phyloP scores from a whole-genome alignment of 1,284 basidiomycete species.

The Mrakiaceae sp. region DNA sequence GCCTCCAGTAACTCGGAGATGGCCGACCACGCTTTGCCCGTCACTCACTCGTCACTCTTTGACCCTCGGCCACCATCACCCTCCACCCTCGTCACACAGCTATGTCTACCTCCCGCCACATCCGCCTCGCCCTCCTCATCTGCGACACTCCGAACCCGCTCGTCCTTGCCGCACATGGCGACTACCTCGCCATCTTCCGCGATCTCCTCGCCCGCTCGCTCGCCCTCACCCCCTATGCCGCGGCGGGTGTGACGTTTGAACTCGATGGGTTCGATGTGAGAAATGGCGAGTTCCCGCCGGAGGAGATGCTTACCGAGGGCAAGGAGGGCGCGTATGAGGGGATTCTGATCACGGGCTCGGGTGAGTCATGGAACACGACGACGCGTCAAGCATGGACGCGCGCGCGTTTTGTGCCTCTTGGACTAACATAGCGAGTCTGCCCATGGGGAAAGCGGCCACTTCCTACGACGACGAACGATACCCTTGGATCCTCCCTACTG shows the following conservation, averaged over 20 bases:
- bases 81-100: too few relatives aligned
- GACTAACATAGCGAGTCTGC: too few relatives aligned
- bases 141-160: conserved; percentile 32
- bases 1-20: too few relatives aligned
- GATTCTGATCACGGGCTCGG: conserved; percentile 40
- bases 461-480: conserved; percentile 12
- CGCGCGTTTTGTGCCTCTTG: too few relatives aligned
- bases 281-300: conserved; percentile 35
- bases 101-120: conserved; percentile 10
- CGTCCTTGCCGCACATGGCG: conserved; percentile 30
- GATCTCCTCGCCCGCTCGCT: conserved; percentile 32
- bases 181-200: conserved; percentile 36
- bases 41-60: too few relatives aligned
- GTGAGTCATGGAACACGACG: conserved; percentile 24
- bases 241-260: conserved; percentile 27
- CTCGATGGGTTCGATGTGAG: conserved; percentile 42
- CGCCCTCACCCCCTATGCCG: conserved; percentile 16
- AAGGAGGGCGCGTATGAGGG: conserved; percentile 4
- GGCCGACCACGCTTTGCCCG: too few relatives aligned
- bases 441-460: neutral
- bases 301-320: conserved; percentile 27
- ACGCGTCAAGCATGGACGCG: too few relatives aligned
- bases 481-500: conserved; percentile 9
- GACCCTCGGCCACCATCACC: too few relatives aligned
- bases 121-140: conserved; percentile 32